These are phyloP conservation scores for Zymoseptoria ardabiliae DNA, from an alignment of 2,329 filamentous ascomycete species.

Conservation along the genomic window DNA sequence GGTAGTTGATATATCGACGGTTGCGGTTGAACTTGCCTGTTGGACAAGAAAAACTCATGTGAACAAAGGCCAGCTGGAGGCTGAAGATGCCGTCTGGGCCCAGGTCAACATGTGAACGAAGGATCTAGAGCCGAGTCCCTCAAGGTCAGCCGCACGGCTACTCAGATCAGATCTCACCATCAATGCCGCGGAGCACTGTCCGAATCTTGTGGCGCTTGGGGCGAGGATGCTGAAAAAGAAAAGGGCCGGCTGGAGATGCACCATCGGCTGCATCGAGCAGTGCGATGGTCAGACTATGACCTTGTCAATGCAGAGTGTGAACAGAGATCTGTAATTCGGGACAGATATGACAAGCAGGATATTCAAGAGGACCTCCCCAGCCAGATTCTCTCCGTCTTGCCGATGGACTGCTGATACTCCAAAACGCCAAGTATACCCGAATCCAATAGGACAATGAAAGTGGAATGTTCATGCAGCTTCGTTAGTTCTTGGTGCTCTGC, in stretches of 20 bases:
- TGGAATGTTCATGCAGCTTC: slow-evolving; percentile 22
- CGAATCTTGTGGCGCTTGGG: background rate
- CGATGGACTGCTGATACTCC: slow-evolving; percentile 9
- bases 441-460: slow-evolving; percentile 17
- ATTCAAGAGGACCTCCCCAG: background rate
- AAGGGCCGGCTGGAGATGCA: background rate
- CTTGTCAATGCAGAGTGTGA: background rate
- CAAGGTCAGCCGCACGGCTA: background rate
- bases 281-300: background rate
- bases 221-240: background rate
- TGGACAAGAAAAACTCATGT: slow-evolving; percentile 6
- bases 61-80: slow-evolving; percentile 10
- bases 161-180: background rate
- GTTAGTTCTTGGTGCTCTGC: slow-evolving; percentile 30
- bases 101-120: background rate
- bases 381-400: background rate
- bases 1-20: slow-evolving; percentile 4
- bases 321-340: background rate
- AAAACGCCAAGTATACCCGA: slow-evolving; percentile 12
- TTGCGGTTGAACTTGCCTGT: slow-evolving; percentile 12
- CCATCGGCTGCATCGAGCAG: background rate
- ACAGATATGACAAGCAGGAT: background rate
- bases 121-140: background rate
- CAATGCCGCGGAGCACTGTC: background rate
- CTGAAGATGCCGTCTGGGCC: background rate